Conservation (phyloP, 495 filamentous ascomycete genomes). For the Letharia columbiana region DNA sequence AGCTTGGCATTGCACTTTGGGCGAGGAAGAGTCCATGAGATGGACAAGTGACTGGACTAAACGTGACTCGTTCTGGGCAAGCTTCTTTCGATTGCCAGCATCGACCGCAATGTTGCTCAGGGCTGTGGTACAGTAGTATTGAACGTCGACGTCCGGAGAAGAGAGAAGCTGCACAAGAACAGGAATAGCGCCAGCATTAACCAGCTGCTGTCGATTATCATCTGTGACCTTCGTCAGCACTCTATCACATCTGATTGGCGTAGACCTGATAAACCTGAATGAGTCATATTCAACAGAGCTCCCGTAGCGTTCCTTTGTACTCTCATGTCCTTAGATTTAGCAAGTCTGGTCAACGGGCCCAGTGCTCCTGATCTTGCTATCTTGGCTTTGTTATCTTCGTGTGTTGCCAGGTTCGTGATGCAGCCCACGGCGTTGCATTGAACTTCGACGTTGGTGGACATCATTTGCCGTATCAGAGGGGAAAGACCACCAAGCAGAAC, state of each 20-base stretch:
- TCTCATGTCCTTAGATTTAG: conserved; percentile 97
- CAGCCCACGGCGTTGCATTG: conserved; percentile 99
- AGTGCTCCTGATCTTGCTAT: conserved; percentile 93
- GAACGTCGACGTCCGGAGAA: conserved; percentile 88
- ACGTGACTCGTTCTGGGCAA: conserved; percentile 80
- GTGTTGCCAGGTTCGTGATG: conserved; percentile 95
- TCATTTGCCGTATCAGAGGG: conserved; percentile 96
- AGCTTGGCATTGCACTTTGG: conserved; percentile 97
- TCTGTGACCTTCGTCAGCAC: conserved; percentile 43
- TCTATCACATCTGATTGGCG: conserved; percentile 2
- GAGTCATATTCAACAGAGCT: conserved; percentile 96
- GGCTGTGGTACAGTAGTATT: conserved; percentile 98
- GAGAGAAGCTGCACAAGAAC: conserved; percentile 90
- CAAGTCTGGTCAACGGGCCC: conserved; percentile 78
- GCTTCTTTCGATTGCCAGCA: conserved; percentile 74
- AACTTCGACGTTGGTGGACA: conserved; percentile 96
- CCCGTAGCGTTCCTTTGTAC: conserved; percentile 97
- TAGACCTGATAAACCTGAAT: conserved; percentile 63
- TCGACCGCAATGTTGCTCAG: conserved; percentile 98
- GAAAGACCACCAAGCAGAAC: conserved; percentile 82
- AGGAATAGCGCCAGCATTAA: conserved; percentile 92
- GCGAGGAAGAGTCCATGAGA: conserved; percentile 92
- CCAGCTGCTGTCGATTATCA: conserved; percentile 93
- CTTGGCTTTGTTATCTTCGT: conserved; percentile 98
- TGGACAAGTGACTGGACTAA: conserved; percentile 89